Conservation (phyloP, 108 stramenopile species). For the Mayamaea pseudoterrestris region DNA sequence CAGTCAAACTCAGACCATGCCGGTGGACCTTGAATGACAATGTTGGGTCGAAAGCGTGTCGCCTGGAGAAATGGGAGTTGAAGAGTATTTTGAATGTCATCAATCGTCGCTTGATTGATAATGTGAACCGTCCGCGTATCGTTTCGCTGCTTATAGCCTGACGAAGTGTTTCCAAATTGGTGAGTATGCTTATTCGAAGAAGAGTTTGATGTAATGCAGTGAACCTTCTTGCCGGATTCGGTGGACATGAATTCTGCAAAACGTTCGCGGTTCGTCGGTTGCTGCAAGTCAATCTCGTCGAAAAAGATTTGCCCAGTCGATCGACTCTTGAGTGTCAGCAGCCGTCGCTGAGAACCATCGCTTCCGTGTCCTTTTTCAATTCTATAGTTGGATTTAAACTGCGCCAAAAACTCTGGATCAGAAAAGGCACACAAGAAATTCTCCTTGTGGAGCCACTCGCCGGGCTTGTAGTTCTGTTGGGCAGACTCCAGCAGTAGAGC, state of each 20-base stretch:
- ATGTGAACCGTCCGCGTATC: slow-evolving; percentile 52
- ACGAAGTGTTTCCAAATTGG: slow-evolving; percentile 58
- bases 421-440: slow-evolving; percentile 59
- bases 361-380: too few species aligned
- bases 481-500: slow-evolving; percentile 25
- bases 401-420: slow-evolving; percentile 32
- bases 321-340: slow-evolving; percentile 24
- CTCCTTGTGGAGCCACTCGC: slow-evolving; percentile 46
- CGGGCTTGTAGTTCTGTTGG: slow-evolving; percentile 3
- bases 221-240: slow-evolving; percentile 20
- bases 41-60: slow-evolving; percentile 48
- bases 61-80: slow-evolving; percentile 15
- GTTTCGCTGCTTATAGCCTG: slow-evolving; percentile 32
- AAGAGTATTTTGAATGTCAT: slow-evolving; percentile 20
- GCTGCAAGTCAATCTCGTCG: slow-evolving; percentile 21
- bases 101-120: slow-evolving; percentile 34
- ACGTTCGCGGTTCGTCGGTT: slow-evolving; percentile 17
- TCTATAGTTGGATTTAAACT: slow-evolving; percentile 20
- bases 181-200: slow-evolving; percentile 13
- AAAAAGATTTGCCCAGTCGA: slow-evolving; percentile 9
- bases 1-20: slow-evolving; percentile 52
- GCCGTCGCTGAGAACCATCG: too few species aligned
- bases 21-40: slow-evolving; percentile 29
- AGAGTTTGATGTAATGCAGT: slow-evolving; percentile 23
- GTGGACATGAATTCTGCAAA: slow-evolving; percentile 33